phyloP scores from a whole-genome alignment of 176 grass and related monocot species.

The Oryza glumipatula region DNA sequence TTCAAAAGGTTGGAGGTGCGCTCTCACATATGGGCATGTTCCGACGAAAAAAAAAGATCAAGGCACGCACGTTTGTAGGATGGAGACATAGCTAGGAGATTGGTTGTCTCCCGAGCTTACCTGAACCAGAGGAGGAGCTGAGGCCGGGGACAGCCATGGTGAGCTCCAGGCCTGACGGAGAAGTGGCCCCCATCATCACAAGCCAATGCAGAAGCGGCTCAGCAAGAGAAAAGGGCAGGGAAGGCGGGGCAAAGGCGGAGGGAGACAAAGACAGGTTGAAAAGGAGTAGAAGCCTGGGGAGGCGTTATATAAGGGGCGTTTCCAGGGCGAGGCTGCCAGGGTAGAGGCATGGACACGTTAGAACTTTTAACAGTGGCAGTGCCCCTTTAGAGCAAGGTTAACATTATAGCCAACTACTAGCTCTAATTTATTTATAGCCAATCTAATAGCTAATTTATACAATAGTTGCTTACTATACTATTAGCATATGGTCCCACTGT shows the following conservation, averaged over 20 bases:
- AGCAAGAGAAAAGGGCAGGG: conserved; percentile 40
- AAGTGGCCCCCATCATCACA: conserved; percentile 65
- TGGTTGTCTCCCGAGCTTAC: conserved; percentile 39
- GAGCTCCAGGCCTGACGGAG: conserved; percentile 79
- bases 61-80: not conserved
- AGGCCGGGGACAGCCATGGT: conserved; percentile 94
- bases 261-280: conserved; percentile 54
- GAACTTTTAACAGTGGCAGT: conserved; percentile 36
- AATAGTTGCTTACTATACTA: too few relatives aligned
- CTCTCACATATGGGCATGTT: not conserved
- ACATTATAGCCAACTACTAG: too few relatives aligned
- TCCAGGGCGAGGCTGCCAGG: not conserved
- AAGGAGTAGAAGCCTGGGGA: conserved; percentile 53
- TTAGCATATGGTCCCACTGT: too few relatives aligned
- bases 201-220: conserved; percentile 27
- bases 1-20: not conserved
- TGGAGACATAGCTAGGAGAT: not conserved
- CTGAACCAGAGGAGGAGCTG: conserved; percentile 78
- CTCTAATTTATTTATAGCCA: too few relatives aligned
- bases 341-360: conserved; percentile 21
- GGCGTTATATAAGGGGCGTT: conserved; percentile 50
- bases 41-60: not conserved
- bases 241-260: conserved; percentile 18
- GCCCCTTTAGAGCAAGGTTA: not conserved
- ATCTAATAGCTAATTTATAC: too few relatives aligned